Percentiles rank a stretch among this genome's conserved stretches.
Conservation (phyloP, 2,329 filamentous ascomycete genomes). For the Apiospora kogelbergensis region DNA sequence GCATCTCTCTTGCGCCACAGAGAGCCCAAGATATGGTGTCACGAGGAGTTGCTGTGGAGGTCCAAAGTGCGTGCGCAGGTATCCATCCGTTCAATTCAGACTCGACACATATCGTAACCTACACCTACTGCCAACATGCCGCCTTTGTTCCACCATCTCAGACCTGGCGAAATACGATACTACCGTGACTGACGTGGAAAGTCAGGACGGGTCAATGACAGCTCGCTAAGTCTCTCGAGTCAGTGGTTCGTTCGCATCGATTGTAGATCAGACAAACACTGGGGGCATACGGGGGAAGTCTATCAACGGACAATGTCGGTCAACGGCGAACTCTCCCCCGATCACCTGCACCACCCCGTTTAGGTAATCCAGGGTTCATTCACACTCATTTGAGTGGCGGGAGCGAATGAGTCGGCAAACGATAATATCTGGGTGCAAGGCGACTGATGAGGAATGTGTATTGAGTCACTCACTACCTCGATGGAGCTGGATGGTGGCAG, state of each 20-base stretch:
- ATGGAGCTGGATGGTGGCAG: background rate
- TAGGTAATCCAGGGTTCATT: constrained; percentile 1
- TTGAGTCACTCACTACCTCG: background rate
- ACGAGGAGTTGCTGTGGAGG: background rate
- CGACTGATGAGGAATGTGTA: background rate
- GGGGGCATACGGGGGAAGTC: background rate
- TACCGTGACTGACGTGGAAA: background rate
- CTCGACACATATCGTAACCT: background rate
- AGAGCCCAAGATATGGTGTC: background rate
- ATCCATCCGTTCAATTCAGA: background rate
- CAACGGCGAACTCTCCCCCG: background rate
- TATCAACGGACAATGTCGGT: background rate
- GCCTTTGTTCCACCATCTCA: background rate
- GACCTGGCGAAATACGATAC: background rate
- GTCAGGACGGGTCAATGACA: background rate
- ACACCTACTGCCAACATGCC: background rate
- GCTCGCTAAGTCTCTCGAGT: background rate
- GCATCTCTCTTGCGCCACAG: constrained; percentile 4
- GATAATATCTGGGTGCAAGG: background rate
- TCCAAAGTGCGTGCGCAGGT: background rate
- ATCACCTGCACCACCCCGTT: background rate
- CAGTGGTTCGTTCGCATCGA: background rate
- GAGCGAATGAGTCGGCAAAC: background rate
- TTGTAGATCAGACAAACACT: background rate
- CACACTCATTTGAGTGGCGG: background rate